phyloP scores from a whole-genome alignment of 495 filamentous ascomycete species.

The Xylaria flabelliformis region DNA sequence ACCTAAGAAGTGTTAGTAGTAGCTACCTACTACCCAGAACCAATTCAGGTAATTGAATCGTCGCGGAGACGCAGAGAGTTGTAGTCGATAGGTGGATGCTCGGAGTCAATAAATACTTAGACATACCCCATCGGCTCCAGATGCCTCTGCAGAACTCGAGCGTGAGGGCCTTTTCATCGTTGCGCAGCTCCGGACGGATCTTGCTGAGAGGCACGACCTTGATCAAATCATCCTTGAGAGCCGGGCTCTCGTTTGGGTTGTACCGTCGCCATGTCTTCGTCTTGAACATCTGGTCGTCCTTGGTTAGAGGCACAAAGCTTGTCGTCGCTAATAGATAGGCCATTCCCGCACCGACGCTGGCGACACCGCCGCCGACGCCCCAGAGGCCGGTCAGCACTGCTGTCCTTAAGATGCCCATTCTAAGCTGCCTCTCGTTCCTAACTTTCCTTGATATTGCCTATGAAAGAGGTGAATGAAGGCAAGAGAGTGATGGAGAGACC shows the following conservation, averaged over 20 bases:
- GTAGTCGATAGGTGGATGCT: not conserved
- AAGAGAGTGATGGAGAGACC: not conserved
- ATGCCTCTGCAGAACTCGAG: constrained; percentile 70
- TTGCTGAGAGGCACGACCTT: constrained; percentile 66
- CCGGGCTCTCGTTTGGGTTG: constrained; percentile 68
- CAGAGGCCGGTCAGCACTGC: constrained; percentile 49
- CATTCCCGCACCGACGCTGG: constrained; percentile 43
- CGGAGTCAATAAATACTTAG: not conserved
- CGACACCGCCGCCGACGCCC: constrained; percentile 37
- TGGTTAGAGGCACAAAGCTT: constrained; percentile 51
- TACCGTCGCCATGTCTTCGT: constrained; percentile 60
- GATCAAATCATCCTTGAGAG: constrained; percentile 66
- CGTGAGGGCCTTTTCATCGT: constrained; percentile 64
- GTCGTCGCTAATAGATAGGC: constrained; percentile 40
- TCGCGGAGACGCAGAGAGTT: not conserved
- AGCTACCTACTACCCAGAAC: not conserved
- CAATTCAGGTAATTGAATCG: not conserved
- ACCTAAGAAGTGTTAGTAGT: constrained; percentile 47
- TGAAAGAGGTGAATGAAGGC: not conserved
- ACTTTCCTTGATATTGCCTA: not conserved
- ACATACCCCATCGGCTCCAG: constrained; percentile 69
- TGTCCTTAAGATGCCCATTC: constrained; percentile 56
- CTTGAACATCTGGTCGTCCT: constrained; percentile 66
- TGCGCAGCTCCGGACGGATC: constrained; percentile 68
- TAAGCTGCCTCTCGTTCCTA: constrained; percentile 1